Evolutionary conservation across 805 yeast genomes (phyloP).

Genomic region (Debaryomyces prosopidis): DNA sequence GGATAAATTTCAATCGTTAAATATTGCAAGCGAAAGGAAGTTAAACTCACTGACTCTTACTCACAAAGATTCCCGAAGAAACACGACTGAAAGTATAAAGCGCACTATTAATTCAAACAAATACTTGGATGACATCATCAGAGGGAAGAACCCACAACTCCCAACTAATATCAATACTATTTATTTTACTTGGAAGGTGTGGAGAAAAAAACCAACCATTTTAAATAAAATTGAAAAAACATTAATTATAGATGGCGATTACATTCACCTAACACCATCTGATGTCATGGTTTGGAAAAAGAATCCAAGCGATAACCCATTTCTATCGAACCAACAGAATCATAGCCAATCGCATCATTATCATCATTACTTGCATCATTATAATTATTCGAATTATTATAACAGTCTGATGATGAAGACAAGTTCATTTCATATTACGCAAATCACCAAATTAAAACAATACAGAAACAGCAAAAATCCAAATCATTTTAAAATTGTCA

Average conservation of each 20-base stretch:
- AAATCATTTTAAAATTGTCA: slow-evolving; percentile 76
- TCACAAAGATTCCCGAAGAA: not conserved
- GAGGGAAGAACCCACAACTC: slow-evolving; percentile 26
- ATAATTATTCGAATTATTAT: slow-evolving; percentile 40
- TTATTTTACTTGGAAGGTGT: slow-evolving; percentile 82
- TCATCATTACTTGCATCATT: slow-evolving; percentile 39
- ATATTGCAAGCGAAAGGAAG: not conserved
- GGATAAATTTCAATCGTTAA: slow-evolving; percentile 12
- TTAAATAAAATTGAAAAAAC: slow-evolving; percentile 79
- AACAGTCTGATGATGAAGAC: slow-evolving; percentile 80
- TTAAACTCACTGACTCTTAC: not conserved
- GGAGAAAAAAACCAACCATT: slow-evolving; percentile 86
- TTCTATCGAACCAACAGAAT: slow-evolving; percentile 15
- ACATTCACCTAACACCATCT: slow-evolving; percentile 83
- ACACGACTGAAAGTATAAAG: not conserved
- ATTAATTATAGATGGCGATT: slow-evolving; percentile 91
- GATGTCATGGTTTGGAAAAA: slow-evolving; percentile 58
- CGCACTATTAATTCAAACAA: slow-evolving; percentile 15
- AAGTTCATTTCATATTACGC: slow-evolving; percentile 81
- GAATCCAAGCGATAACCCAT: slow-evolving; percentile 33
- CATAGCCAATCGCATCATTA: slow-evolving; percentile 22
- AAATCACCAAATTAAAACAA: slow-evolving; percentile 72
- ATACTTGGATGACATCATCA: slow-evolving; percentile 31
- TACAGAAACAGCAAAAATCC: slow-evolving; percentile 64
- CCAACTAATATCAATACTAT: slow-evolving; percentile 49